Percentiles rank a stretch among this genome's conserved stretches.
These are phyloP conservation scores for Teratosphaeria viscida DNA, from an alignment of 2,329 filamentous ascomycete genomes.

Conservation along the genomic window DNA sequence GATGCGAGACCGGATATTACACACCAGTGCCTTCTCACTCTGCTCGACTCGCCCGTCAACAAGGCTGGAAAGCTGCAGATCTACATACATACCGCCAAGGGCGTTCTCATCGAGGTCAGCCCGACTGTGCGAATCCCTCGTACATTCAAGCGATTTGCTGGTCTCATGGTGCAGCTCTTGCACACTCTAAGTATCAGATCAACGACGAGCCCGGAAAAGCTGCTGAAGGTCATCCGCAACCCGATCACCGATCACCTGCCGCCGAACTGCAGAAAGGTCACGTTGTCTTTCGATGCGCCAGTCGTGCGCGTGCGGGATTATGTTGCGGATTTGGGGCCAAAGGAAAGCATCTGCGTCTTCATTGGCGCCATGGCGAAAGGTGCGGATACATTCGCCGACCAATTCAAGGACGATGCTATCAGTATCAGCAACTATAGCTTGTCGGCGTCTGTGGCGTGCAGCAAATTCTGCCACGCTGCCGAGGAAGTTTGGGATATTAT, in stretches of 20 bases:
- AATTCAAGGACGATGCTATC: slow-evolving; percentile 91
- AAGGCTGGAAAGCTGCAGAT: slow-evolving; percentile 97
- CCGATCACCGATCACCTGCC: slow-evolving; percentile 95
- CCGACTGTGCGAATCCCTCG: slow-evolving; percentile 95
- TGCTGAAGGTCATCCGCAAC: slow-evolving; percentile 94
- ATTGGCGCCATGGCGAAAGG: slow-evolving; percentile 98
- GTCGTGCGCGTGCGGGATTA: slow-evolving; percentile 85
- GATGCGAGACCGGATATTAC: slow-evolving; percentile 97
- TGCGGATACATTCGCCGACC: slow-evolving; percentile 86
- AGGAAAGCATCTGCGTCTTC: slow-evolving; percentile 95
- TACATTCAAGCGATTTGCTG: slow-evolving; percentile 97
- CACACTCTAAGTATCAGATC: slow-evolving; percentile 93
- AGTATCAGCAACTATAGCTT: slow-evolving; percentile 97
- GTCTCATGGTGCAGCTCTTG: slow-evolving; percentile 94
- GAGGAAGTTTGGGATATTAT: slow-evolving; percentile 94
- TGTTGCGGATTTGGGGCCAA: slow-evolving; percentile 62
- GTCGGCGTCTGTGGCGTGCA: slow-evolving; percentile 94
- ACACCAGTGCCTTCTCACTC: slow-evolving; percentile 95
- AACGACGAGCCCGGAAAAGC: slow-evolving; percentile 93
- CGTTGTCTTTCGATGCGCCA: slow-evolving; percentile 83
- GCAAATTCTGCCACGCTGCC: slow-evolving; percentile 97
- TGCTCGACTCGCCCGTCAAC: slow-evolving; percentile 96
- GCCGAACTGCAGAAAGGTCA: slow-evolving; percentile 95
- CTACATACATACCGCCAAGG: slow-evolving; percentile 96
- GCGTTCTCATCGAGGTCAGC: slow-evolving; percentile 93